These are phyloP conservation scores for Blastobotrys terrestris DNA, from an alignment of 805 yeast genomes.

Conservation along the genomic window DNA sequence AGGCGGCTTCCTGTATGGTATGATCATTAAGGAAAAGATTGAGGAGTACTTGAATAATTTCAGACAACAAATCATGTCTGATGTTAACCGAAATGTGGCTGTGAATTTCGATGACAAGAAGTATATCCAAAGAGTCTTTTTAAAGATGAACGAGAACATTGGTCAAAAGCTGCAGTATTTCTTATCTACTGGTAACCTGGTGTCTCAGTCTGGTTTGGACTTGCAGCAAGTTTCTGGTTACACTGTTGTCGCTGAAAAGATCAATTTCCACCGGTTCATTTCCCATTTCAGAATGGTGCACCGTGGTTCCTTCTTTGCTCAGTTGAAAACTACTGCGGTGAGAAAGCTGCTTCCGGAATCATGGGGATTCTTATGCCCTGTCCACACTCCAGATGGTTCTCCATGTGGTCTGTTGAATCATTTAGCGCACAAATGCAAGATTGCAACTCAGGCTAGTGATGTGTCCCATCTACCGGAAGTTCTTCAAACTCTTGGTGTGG, in stretches of 20 bases:
- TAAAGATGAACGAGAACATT: constrained; percentile 82
- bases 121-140: constrained; percentile 72
- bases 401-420: constrained; percentile 98
- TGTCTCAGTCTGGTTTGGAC: constrained; percentile 94
- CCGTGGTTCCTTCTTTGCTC: constrained; percentile 98
- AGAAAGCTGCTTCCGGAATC: constrained; percentile 95
- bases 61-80: constrained; percentile 67
- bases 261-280: constrained; percentile 92
- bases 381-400: constrained; percentile 98
- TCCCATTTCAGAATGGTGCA: constrained; percentile 99
- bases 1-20: constrained; percentile 94
- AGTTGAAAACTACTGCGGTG: constrained; percentile 93
- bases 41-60: constrained; percentile 83
- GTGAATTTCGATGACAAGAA: constrained; percentile 79
- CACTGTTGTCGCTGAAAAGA: constrained; percentile 98
- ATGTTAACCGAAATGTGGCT: constrained; percentile 68
- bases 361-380: constrained; percentile 99
- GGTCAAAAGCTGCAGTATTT: constrained; percentile 93
- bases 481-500: constrained; percentile 66
- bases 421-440: constrained; percentile 89
- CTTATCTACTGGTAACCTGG: constrained; percentile 93
- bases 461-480: constrained; percentile 64
- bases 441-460: constrained; percentile 71
- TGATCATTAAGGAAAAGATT: constrained; percentile 92
- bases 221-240: constrained; percentile 97